These are phyloP conservation scores for Trametes cinnabarina DNA, from an alignment of 768 basidiomycete genomes.

Conservation along the genomic window DNA sequence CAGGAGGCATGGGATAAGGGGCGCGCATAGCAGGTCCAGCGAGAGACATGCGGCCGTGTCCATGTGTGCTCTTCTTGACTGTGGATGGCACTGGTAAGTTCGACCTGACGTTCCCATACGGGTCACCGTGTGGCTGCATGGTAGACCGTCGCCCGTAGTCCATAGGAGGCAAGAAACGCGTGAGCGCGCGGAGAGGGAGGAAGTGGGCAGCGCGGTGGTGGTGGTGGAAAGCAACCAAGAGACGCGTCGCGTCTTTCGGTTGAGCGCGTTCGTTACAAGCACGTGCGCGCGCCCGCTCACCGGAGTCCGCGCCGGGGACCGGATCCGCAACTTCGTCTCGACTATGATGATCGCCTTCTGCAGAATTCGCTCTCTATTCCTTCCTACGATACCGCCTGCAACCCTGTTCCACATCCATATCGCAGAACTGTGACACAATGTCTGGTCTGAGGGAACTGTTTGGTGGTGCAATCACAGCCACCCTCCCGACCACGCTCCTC, in stretches of 20 bases:
- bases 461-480: slow-evolving; percentile 78
- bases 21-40: slow-evolving; percentile 72
- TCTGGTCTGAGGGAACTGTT: slow-evolving; percentile 55
- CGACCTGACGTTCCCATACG: slow-evolving; percentile 52
- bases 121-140: slow-evolving; percentile 53
- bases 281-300: slow-evolving; percentile 10
- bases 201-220: background rate
- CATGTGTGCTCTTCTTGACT: slow-evolving; percentile 59
- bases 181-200: background rate
- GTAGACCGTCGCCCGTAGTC: slow-evolving; percentile 57
- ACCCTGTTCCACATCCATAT: no score
- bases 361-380: background rate
- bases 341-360: background rate
- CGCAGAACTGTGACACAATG: slow-evolving; percentile 25
- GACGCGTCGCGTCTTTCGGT: slow-evolving; percentile 14
- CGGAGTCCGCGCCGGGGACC: slow-evolving; percentile 7
- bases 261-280: slow-evolving; percentile 21
- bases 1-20: slow-evolving; percentile 40
- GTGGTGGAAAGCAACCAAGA: slow-evolving; percentile 15
- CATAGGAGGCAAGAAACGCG: slow-evolving; percentile 19
- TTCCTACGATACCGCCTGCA: background rate
- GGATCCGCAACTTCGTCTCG: background rate
- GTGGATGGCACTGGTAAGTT: slow-evolving; percentile 73
- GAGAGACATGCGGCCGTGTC: slow-evolving; percentile 61
- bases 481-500: slow-evolving; percentile 54